phyloP scores from a whole-genome alignment of 805 yeast genomes.

The Spathaspora hagerdaliae region DNA sequence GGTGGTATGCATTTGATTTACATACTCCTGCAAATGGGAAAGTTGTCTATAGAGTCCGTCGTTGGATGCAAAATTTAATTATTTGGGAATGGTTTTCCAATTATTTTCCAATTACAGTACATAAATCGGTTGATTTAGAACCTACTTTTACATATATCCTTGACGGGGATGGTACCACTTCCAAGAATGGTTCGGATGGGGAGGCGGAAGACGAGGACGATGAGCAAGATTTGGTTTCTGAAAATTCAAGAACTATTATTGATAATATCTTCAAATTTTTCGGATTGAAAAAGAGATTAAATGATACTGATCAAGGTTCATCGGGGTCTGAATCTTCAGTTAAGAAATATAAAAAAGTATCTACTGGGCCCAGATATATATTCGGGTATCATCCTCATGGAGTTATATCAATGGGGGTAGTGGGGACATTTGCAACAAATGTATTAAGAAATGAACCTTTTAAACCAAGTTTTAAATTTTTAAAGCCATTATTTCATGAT shows the following conservation, averaged over 20 bases:
- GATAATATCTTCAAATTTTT: constrained; percentile 32
- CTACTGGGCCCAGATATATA: constrained; percentile 71
- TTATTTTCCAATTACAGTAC: constrained; percentile 76
- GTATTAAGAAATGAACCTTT: constrained; percentile 40
- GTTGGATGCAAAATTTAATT: constrained; percentile 49
- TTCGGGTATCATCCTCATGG: constrained; percentile 98
- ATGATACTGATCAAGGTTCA: constrained; percentile 19
- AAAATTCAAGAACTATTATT: constrained; percentile 29
- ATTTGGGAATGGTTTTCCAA: constrained; percentile 70
- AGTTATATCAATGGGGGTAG: constrained; percentile 85
- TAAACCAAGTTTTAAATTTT: constrained; percentile 28
- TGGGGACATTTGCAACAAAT: constrained; percentile 74
- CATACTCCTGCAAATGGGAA: constrained; percentile 75
- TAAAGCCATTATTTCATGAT: constrained; percentile 46
- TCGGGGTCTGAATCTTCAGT: constrained; percentile 1
- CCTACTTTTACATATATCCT: constrained; percentile 60
- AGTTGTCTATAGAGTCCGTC: constrained; percentile 53
- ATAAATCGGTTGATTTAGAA: constrained; percentile 61
- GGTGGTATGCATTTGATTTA: constrained; percentile 53
- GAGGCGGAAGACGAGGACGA: constrained; percentile 22
- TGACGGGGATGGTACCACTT: constrained; percentile 18
- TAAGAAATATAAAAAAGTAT: constrained; percentile 21
- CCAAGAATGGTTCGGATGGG: neutral
- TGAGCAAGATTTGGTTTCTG: constrained; percentile 42
- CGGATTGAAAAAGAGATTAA: constrained; percentile 35